Conservation (phyloP, 306 rosid species). For the Luffa acutangula region DNA sequence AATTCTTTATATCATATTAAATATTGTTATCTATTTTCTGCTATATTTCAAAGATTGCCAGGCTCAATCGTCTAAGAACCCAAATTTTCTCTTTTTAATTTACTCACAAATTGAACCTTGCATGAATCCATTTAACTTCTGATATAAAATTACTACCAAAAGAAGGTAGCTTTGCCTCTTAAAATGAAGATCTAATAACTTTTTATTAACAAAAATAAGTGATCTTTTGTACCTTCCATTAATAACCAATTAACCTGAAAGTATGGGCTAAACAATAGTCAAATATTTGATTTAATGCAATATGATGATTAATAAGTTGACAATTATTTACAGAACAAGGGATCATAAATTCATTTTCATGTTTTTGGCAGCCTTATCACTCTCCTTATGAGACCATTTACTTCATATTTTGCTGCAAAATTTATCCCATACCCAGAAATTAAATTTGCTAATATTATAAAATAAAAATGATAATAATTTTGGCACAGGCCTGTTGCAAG, state of each 20-base stretch:
- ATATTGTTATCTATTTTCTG: too few relatives aligned
- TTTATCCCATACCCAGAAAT: neutral
- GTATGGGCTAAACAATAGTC: neutral
- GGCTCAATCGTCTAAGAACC: neutral
- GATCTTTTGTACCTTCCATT: neutral
- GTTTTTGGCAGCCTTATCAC: neutral
- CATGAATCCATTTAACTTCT: neutral
- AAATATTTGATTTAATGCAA: neutral
- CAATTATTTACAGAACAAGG: neutral
- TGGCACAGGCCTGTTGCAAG: neutral
- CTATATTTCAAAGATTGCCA: too few relatives aligned
- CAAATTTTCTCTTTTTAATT: neutral
- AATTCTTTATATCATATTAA: too few relatives aligned
- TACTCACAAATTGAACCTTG: neutral
- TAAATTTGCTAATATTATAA: neutral
- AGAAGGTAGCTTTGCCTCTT: neutral
- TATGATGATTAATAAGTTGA: neutral
- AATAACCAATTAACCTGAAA: neutral
- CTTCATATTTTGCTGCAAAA: neutral
- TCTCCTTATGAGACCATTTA: neutral
- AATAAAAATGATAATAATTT: neutral
- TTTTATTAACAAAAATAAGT: neutral
- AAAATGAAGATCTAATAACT: neutral
- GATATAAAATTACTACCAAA: neutral
- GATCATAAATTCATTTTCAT: conserved; percentile 4